A percentile compares a stretch with the other conserved stretches of the same genome.
These are phyloP conservation scores for Cryptomeria japonica DNA, from an alignment of 75 land plant species.

Conservation along the genomic window DNA sequence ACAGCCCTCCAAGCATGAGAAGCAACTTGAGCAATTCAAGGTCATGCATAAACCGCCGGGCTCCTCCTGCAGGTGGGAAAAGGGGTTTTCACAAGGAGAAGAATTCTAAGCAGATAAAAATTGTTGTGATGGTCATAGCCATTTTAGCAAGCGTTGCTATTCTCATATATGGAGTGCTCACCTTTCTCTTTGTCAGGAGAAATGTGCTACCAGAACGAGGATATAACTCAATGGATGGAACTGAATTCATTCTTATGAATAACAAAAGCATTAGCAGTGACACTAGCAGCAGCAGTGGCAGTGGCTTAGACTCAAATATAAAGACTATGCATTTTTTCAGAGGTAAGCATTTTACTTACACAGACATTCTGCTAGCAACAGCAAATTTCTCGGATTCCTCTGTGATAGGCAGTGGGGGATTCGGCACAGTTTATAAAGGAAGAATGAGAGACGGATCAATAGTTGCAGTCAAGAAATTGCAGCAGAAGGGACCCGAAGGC, in stretches of 20 bases:
- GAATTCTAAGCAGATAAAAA: background rate
- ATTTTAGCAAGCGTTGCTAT: background rate
- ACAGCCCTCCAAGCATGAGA: constrained; percentile 9
- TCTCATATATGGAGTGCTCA: constrained; percentile 3
- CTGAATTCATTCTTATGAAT: background rate
- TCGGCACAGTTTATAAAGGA: constrained; percentile 34
- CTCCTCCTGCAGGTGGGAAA: background rate
- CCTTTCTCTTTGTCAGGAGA: background rate
- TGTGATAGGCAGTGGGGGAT: constrained; percentile 29
- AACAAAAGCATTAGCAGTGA: constrained; percentile 7
- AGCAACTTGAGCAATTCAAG: background rate
- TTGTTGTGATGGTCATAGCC: background rate
- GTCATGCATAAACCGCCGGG: background rate
- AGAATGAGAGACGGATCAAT: constrained; percentile 23
- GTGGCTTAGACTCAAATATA: background rate
- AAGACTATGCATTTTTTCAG: constrained; percentile 7
- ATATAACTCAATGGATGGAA: background rate
- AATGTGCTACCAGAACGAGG: background rate
- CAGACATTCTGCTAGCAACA: constrained; percentile 26
- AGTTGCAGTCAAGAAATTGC: constrained; percentile 27
- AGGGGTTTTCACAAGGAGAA: no score
- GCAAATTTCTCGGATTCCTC: constrained; percentile 21
- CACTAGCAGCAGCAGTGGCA: no score
- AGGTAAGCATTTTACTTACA: constrained; percentile 1
- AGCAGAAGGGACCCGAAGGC: constrained; percentile 23